phyloP scores from a whole-genome alignment of 1,139 yeast genomes.

The Hemisphaericaspora lyxosophila region DNA sequence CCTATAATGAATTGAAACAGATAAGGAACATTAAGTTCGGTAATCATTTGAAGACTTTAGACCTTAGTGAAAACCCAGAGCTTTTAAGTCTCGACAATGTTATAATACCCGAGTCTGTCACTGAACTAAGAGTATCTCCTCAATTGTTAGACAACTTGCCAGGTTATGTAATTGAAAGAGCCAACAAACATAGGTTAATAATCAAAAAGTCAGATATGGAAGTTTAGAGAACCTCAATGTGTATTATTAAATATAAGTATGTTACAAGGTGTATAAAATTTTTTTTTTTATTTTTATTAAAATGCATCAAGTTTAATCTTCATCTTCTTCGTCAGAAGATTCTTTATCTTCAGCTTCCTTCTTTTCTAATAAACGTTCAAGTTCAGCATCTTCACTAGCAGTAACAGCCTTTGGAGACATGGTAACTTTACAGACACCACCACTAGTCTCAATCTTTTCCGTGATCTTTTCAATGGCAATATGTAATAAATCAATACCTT shows the following conservation, averaged over 20 bases:
- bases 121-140: slow-evolving; percentile 37
- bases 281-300: background rate
- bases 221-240: background rate
- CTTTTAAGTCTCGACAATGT: slow-evolving; percentile 40
- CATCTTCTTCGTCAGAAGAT: slow-evolving; percentile 47
- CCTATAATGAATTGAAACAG: slow-evolving; percentile 42
- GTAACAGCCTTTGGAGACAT: slow-evolving; percentile 99
- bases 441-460: slow-evolving; percentile 65
- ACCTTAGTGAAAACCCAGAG: slow-evolving; percentile 47
- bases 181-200: slow-evolving; percentile 35
- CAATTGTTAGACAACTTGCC: slow-evolving; percentile 40
- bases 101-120: slow-evolving; percentile 38
- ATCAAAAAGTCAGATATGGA: slow-evolving; percentile 24
- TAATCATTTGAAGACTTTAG: slow-evolving; percentile 32
- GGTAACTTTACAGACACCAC: slow-evolving; percentile 88
- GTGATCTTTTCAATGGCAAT: slow-evolving; percentile 77
- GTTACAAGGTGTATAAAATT: slow-evolving; percentile 3
- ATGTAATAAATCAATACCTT: slow-evolving; percentile 78
- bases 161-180: slow-evolving; percentile 40
- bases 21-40: slow-evolving; percentile 41
- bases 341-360: slow-evolving; percentile 50
- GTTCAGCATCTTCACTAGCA: slow-evolving; percentile 97
- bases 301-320: slow-evolving; percentile 24
- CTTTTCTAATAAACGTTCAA: slow-evolving; percentile 80
- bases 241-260: slow-evolving; percentile 6